A percentile compares a stretch with the other conserved stretches of the same genome.
phyloP scores from a whole-genome alignment of 1,284 basidiomycete species.

The Calocybe gambosa region DNA sequence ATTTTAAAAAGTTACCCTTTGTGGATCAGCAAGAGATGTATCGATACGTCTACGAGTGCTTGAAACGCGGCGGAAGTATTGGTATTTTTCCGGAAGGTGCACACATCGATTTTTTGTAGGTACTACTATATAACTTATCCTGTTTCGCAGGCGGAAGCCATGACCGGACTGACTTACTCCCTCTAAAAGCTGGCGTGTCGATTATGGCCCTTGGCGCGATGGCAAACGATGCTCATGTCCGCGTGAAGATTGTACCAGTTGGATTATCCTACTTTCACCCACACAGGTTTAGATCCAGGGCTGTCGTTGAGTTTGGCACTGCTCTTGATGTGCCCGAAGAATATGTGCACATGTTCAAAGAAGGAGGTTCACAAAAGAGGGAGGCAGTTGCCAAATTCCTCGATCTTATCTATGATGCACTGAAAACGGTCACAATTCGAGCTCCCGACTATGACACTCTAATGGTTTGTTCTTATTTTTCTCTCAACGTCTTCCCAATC shows the following conservation, averaged over 20 bases:
- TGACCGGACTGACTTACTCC: constrained; percentile 91
- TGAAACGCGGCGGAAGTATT: constrained; percentile 86
- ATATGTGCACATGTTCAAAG: constrained; percentile 85
- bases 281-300: constrained; percentile 90
- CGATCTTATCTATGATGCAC: constrained; percentile 90
- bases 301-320: constrained; percentile 94
- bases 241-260: constrained; percentile 91
- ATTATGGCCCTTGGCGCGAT: constrained; percentile 98
- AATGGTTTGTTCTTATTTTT: constrained; percentile 57
- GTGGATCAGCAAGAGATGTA: constrained; percentile 96
- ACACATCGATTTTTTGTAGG: constrained; percentile 2
- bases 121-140: constrained; percentile 1
- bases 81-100: constrained; percentile 96
- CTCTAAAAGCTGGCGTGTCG: constrained; percentile 93
- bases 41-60: constrained; percentile 83
- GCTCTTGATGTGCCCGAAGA: constrained; percentile 87
- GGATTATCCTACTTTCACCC: constrained; percentile 96
- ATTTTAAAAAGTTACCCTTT: constrained; percentile 77
- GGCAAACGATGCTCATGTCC: constrained; percentile 82
- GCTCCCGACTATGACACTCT: constrained; percentile 98
- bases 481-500: background rate
- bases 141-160: constrained; percentile 81
- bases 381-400: constrained; percentile 89
- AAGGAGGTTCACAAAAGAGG: constrained; percentile 85
- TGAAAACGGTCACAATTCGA: constrained; percentile 95